Conservation (phyloP, 2,329 filamentous ascomycete genomes). For the Hirsutella thompsonii region DNA sequence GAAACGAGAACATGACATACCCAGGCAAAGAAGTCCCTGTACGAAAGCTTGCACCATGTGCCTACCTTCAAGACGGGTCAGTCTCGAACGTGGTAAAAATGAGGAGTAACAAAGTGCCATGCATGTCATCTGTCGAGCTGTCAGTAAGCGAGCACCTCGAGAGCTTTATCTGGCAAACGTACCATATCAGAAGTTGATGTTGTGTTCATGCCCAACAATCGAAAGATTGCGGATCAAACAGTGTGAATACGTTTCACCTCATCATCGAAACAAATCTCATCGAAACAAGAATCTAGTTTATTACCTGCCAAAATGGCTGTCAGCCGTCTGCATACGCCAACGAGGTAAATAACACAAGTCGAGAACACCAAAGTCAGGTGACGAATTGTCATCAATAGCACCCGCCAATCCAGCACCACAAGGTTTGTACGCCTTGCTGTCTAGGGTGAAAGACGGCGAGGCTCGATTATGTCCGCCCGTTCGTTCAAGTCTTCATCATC, state of each 20-base stretch:
- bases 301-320: slow-evolving; percentile 21
- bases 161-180: slow-evolving; percentile 5
- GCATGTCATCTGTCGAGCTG: not conserved
- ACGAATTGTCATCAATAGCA: slow-evolving; percentile 55
- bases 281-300: slow-evolving; percentile 9
- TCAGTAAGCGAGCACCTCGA: not conserved
- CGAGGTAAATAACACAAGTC: not conserved
- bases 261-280: slow-evolving; percentile 23
- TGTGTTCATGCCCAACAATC: slow-evolving; percentile 37
- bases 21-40: too few species aligned
- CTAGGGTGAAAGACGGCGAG: slow-evolving; percentile 29
- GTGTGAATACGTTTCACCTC: slow-evolving; percentile 44
- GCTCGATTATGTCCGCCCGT: slow-evolving; percentile 57
- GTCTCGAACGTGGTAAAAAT: not conserved
- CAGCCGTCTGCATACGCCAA: slow-evolving; percentile 14
- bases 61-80: not conserved
- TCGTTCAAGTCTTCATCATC: slow-evolving; percentile 56
- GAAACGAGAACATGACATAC: not conserved
- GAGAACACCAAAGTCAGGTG: slow-evolving; percentile 40
- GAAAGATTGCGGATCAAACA: slow-evolving; percentile 37
- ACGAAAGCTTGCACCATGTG: not conserved
- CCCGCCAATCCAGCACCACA: slow-evolving; percentile 36
- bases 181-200: slow-evolving; percentile 40
- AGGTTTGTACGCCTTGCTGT: slow-evolving; percentile 51
- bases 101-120: not conserved